Evolutionary conservation across 768 basidiomycete genomes (phyloP).

Genomic region (Phylloporus sp.): DNA sequence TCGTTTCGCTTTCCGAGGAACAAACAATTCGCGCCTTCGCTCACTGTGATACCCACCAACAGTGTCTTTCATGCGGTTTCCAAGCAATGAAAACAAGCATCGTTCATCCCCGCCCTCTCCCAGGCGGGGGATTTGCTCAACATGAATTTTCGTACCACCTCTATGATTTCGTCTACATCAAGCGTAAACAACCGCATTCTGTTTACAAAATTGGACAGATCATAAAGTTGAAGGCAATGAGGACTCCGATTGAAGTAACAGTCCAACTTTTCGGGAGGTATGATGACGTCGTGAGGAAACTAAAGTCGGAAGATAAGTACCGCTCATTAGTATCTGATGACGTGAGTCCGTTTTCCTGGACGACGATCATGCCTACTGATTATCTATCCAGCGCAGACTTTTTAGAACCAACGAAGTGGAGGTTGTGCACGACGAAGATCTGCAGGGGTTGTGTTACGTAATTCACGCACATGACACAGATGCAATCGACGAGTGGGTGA

Average conservation of each 20-base stretch:
- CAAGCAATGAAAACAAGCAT: constrained; percentile 25
- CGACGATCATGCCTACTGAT: constrained; percentile 6
- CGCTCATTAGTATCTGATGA: constrained; percentile 37
- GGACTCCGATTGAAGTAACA: constrained; percentile 25
- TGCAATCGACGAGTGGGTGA: constrained; percentile 38
- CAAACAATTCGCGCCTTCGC: constrained; percentile 29
- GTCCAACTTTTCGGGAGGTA: constrained; percentile 47
- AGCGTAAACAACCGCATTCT: constrained; percentile 25
- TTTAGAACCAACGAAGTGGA: constrained; percentile 34
- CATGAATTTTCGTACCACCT: constrained; percentile 50
- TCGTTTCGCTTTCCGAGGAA: constrained; percentile 41
- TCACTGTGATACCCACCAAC: constrained; percentile 29
- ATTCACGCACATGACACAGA: constrained; percentile 33
- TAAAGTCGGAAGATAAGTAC: constrained; percentile 13
- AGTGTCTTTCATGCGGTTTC: constrained; percentile 51
- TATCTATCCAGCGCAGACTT: constrained; percentile 33
- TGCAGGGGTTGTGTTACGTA: constrained; percentile 58
- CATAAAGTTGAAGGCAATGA: constrained; percentile 31
- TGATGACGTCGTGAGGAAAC: constrained; percentile 34
- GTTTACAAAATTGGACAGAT: constrained; percentile 57
- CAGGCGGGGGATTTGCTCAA: constrained; percentile 36
- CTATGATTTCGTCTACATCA: constrained; percentile 60
- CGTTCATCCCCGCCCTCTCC: constrained; percentile 24
- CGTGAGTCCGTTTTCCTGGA: constrained; percentile 26
- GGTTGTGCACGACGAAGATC: constrained; percentile 29